A percentile compares a stretch with the other conserved stretches of the same genome.
Evolutionary conservation across 2,329 filamentous ascomycete genomes (phyloP).

Genomic region (Penicillium corylophilum): DNA sequence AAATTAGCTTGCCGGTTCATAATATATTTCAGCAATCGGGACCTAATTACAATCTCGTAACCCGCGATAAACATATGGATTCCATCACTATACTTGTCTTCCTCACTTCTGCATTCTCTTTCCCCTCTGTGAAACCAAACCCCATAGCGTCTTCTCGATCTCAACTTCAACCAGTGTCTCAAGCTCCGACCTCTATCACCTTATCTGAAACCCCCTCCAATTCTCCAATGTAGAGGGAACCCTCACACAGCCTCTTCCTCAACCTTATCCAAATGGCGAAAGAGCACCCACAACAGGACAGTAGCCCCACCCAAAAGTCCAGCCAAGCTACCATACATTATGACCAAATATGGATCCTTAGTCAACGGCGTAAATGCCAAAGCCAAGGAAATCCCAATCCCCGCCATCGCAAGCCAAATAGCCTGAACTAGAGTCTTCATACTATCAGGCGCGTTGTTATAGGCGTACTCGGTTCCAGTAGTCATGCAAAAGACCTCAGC

Average conservation of each 20-base stretch:
- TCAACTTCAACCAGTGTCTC: too few relatives aligned
- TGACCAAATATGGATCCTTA: neutral
- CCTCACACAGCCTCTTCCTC: neutral
- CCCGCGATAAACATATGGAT: too few relatives aligned
- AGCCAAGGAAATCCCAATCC: constrained; percentile 4
- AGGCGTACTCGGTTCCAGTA: constrained; percentile 46
- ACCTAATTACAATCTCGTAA: too few relatives aligned
- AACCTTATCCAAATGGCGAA: neutral
- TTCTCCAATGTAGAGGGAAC: too few relatives aligned
- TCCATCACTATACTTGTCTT: too few relatives aligned
- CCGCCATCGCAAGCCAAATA: constrained; percentile 11
- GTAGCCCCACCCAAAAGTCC: neutral
- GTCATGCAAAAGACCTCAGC: constrained; percentile 47
- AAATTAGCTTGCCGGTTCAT: too few relatives aligned
- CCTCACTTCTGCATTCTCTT: too few relatives aligned
- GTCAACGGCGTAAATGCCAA: neutral
- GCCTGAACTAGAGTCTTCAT: constrained; percentile 40
- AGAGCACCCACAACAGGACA: neutral
- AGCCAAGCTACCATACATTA: neutral
- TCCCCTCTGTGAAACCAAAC: too few relatives aligned
- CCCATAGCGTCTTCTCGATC: too few relatives aligned
- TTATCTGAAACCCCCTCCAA: too few relatives aligned
- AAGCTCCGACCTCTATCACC: too few relatives aligned
- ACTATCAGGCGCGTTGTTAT: constrained; percentile 43
- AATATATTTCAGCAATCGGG: too few relatives aligned